Evolutionary conservation across 331 rosid species (phyloP), one percentile per base, ranked within the genome.

Genomic region (Quercus lobata): DNA sequence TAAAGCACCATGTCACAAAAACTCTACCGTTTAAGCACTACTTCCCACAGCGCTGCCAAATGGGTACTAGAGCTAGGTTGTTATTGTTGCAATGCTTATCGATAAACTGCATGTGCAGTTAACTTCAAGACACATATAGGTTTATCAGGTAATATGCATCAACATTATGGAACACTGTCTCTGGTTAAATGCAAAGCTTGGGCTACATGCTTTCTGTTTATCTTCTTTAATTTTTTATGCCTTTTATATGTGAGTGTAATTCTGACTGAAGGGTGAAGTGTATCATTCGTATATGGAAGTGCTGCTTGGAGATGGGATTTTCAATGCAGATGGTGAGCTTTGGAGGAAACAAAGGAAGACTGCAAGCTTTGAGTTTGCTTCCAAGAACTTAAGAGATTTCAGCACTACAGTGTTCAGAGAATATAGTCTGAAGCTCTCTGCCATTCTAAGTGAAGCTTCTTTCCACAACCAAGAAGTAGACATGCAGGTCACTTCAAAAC

Each of bases 331-430:
- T 57, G 99, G 99, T 2, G 97, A 91, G 77, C 80, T 71, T 54
- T 95, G 98, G 99, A 93, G 86, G 88, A 93, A 84, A 73, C 99
- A 93, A 71, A 91, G 99, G 75, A 95, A 93, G 81, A 95, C 98
- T 10, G 96, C 96, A 10, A 91, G 98, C 87, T 87, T 93, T 53
- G 99, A 95, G 71, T 95, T 95, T 82, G 98, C 99, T n/a, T 93
- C 99, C 2, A 93, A 92, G 86, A 91, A 95, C 83, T 79, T 95
- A 71, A 90, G 97, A 81, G 97, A 95, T 75, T 95, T 95, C 63
- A 91, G 97, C 81, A 83, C 94, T 18, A 81, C 83, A 29, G 99
- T 95, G 34, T 95, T 93, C 81, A 91, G 88, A 71, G 94, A 93
- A 7, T 90, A 91, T 63, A 83, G 88, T 41, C 80, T 89, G 25